Percentiles rank a stretch among this genome's conserved stretches.
phyloP scores from a whole-genome alignment of 1,284 basidiomycete genomes.

The Lignosus rhinocerotis region DNA sequence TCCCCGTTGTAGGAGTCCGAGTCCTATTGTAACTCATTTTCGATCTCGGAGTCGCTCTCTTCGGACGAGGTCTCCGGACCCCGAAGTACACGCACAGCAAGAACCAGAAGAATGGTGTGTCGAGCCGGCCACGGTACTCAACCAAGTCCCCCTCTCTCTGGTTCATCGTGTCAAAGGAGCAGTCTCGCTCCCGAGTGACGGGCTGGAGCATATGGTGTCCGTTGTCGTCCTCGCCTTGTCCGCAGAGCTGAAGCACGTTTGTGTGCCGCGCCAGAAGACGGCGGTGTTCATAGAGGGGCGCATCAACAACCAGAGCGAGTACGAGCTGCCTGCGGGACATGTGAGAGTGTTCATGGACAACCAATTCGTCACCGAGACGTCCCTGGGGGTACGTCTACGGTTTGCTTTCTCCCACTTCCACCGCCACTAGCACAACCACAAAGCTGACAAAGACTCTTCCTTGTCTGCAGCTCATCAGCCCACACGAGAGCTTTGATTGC shows the following conservation, averaged over 20 bases:
- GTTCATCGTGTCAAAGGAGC: conserved; percentile 50
- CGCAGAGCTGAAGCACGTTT: conserved; percentile 46
- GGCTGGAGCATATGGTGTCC: conserved; percentile 52
- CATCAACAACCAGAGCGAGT: conserved; percentile 54
- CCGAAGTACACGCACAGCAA: not conserved
- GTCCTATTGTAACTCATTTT: not conserved
- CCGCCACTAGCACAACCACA: not conserved
- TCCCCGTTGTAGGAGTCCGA: too few relatives aligned
- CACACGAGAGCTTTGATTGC: conserved; percentile 52
- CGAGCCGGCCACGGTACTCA: not conserved
- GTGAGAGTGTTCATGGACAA: conserved; percentile 54
- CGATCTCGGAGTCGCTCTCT: not conserved
- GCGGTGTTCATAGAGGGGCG: conserved; percentile 45
- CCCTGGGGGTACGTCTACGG: conserved; percentile 39
- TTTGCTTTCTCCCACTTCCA: too few relatives aligned
- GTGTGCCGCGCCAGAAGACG: conserved; percentile 47
- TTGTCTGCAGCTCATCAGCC: conserved; percentile 42
- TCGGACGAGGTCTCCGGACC: not conserved
- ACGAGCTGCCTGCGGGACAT: conserved; percentile 50
- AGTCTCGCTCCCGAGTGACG: conserved; percentile 53
- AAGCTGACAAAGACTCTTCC: too few relatives aligned
- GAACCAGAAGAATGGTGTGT: not conserved
- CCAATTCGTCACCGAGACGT: conserved; percentile 48
- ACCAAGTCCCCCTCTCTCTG: conserved; percentile 45
- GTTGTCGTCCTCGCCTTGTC: conserved; percentile 51